A percentile compares a stretch with the other conserved stretches of the same genome.
These are phyloP conservation scores for Mikania micrantha DNA, from an alignment of 129 eudicot genomes.

Conservation along the genomic window DNA sequence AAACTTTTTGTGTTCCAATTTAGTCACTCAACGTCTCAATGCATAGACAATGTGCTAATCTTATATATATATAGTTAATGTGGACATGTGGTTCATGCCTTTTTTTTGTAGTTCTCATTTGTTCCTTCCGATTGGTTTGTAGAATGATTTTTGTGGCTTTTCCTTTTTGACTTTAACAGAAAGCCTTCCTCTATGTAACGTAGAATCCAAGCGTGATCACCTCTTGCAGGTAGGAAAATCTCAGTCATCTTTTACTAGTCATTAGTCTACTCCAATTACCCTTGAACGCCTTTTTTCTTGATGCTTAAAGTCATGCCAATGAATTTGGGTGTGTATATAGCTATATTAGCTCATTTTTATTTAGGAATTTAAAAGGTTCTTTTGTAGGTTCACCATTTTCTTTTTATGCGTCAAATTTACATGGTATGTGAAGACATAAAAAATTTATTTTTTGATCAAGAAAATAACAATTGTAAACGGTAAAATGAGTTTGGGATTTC, in stretches of 20 bases:
- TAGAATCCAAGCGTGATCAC: constrained; percentile 86
- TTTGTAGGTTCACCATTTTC: background rate
- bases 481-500: background rate
- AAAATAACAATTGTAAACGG: background rate
- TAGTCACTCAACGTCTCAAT: no score
- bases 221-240: constrained; percentile 66
- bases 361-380: background rate
- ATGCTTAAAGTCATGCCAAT: background rate
- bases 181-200: constrained; percentile 65
- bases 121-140: background rate
- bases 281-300: background rate
- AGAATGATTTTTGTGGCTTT: background rate
- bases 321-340: background rate
- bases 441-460: background rate
- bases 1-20: no score
- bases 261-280: background rate
- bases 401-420: constrained; percentile 1
- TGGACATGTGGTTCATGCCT: background rate
- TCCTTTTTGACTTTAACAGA: constrained; percentile 31
- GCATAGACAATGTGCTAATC: no score
- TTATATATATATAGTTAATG: no score
- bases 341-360: background rate
- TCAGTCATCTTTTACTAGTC: constrained; percentile 5
- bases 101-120: background rate
- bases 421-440: background rate